Evolutionary conservation across 202 grass and related monocot genomes (phyloP).

Genomic region (Carex sylvatica): DNA sequence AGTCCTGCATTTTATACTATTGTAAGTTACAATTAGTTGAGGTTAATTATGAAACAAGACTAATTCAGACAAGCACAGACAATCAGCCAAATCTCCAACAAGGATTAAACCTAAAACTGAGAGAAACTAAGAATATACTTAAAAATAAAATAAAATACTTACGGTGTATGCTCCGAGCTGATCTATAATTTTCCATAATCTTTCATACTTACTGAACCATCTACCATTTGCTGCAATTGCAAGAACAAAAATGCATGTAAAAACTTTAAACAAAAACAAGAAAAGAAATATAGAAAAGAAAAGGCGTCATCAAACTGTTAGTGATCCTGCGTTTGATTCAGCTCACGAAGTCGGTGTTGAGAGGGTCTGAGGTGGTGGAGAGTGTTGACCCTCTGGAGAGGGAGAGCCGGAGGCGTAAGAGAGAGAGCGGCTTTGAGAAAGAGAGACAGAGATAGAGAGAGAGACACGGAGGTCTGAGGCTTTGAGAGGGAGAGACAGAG

Average conservation of each 20-base stretch:
- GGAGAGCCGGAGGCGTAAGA: too few species aligned
- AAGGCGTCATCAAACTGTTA: background rate
- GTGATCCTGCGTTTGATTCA: background rate
- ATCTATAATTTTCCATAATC: background rate
- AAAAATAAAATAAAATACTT: background rate
- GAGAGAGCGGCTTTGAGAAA: too few species aligned
- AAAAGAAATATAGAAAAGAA: background rate
- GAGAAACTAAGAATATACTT: background rate
- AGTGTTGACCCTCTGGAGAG: too few species aligned
- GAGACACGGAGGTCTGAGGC: too few species aligned
- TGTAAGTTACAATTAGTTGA: background rate
- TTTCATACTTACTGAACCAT: constrained; percentile 9
- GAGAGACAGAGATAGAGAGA: too few species aligned
- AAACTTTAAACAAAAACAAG: background rate
- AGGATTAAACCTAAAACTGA: background rate
- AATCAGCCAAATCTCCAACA: background rate
- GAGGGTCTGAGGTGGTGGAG: too few species aligned
- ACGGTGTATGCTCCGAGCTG: constrained; percentile 7
- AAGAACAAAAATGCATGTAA: constrained; percentile 17
- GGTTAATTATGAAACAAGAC: background rate
- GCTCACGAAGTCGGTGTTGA: too few species aligned
- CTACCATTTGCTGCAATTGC: constrained; percentile 2
- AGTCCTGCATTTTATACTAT: too few species aligned
- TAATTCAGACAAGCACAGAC: background rate
- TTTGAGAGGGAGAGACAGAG: too few species aligned